These are phyloP conservation scores for Aspergillus campestris DNA, from an alignment of 495 filamentous ascomycete genomes.

Conservation along the genomic window DNA sequence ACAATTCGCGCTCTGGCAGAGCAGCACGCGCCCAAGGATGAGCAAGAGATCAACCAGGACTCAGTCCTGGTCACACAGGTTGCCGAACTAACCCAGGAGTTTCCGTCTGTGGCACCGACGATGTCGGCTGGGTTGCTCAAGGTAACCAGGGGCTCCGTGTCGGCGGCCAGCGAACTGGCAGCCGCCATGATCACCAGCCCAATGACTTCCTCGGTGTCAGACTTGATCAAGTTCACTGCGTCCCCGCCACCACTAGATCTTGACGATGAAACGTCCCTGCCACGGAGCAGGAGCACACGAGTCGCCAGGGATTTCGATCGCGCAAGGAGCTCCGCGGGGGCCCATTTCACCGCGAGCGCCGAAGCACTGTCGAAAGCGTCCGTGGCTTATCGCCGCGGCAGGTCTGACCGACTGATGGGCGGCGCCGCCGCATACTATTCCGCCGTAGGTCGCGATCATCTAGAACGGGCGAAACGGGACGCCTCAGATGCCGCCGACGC, in stretches of 20 bases:
- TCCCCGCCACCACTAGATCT: slow-evolving; percentile 23
- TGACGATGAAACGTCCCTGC: slow-evolving; percentile 16
- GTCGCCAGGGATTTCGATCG: slow-evolving; percentile 17
- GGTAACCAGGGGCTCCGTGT: slow-evolving; percentile 47
- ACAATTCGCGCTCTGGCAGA: slow-evolving; percentile 49
- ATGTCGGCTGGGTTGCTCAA: slow-evolving; percentile 43
- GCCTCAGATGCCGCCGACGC: slow-evolving; percentile 48
- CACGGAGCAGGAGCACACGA: slow-evolving; percentile 1
- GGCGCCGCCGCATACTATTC: slow-evolving; percentile 61
- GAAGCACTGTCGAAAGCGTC: slow-evolving; percentile 52
- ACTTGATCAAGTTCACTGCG: slow-evolving; percentile 32
- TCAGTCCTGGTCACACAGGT: slow-evolving; percentile 38
- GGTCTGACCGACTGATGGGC: slow-evolving; percentile 57
- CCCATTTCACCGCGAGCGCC: slow-evolving; percentile 33
- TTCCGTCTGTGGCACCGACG: slow-evolving; percentile 36
- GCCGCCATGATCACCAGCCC: slow-evolving; percentile 32
- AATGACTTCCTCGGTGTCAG: slow-evolving; percentile 24
- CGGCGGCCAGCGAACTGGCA: slow-evolving; percentile 52
- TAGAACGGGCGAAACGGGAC: slow-evolving; percentile 34
- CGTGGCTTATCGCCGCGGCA: slow-evolving; percentile 52
- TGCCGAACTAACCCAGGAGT: slow-evolving; percentile 45
- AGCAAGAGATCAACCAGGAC: slow-evolving; percentile 32
- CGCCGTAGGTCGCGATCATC: slow-evolving; percentile 45
- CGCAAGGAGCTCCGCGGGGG: slow-evolving; percentile 20
- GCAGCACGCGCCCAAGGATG: slow-evolving; percentile 16